These are phyloP conservation scores for Solanum chmielewskii DNA, from an alignment of 257 asterid genomes.

Conservation along the genomic window DNA sequence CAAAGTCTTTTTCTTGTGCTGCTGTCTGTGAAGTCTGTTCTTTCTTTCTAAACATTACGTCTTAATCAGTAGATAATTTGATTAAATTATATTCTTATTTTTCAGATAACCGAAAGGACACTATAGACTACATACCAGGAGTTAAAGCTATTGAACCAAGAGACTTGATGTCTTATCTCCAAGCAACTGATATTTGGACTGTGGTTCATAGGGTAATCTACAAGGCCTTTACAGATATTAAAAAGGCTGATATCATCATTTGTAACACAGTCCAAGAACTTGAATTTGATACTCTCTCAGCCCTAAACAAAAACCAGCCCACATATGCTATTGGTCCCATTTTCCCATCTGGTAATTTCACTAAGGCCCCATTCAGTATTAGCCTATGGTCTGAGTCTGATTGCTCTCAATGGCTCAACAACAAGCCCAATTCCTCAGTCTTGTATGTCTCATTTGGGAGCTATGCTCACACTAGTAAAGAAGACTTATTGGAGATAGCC, in stretches of 20 bases:
- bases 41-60: not conserved
- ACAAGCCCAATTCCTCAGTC: slow-evolving; percentile 43
- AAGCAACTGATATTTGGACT: slow-evolving; percentile 30
- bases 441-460: slow-evolving; percentile 71
- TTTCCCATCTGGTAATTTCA: slow-evolving; percentile 33
- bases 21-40: not conserved
- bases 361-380: slow-evolving; percentile 27
- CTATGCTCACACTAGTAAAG: slow-evolving; percentile 46
- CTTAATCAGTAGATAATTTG: not conserved
- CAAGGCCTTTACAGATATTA: slow-evolving; percentile 50
- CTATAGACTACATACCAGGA: slow-evolving; percentile 59
- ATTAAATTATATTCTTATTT: not conserved
- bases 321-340: slow-evolving; percentile 56
- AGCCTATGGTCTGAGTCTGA: slow-evolving; percentile 71
- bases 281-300: slow-evolving; percentile 37
- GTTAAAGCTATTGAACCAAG: slow-evolving; percentile 44
- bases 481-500: slow-evolving; percentile 56
- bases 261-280: slow-evolving; percentile 68
- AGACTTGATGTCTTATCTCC: slow-evolving; percentile 59
- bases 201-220: slow-evolving; percentile 53
- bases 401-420: slow-evolving; percentile 55
- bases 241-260: slow-evolving; percentile 43
- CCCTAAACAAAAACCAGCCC: slow-evolving; percentile 34
- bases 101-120: slow-evolving; percentile 38
- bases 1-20: not conserved